phyloP scores from a whole-genome alignment of 2,329 filamentous ascomycete species.

The Cercospora janseana region DNA sequence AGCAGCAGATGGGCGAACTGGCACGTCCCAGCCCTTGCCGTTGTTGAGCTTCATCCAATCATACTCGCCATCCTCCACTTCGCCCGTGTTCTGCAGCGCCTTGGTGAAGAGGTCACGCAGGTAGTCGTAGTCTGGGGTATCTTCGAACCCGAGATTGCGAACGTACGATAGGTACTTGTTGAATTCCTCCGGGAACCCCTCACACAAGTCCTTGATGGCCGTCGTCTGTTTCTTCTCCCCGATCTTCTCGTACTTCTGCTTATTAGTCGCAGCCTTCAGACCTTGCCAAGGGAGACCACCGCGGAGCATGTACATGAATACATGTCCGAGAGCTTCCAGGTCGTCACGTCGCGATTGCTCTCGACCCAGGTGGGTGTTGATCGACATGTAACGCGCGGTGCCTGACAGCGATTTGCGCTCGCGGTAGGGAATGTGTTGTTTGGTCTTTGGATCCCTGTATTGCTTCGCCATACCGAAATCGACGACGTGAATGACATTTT shows the following conservation, averaged over 20 bases:
- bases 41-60: constrained; percentile 99
- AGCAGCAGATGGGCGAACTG: constrained; percentile 66
- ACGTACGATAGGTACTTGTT: constrained; percentile 97
- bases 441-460: constrained; percentile 97
- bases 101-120: constrained; percentile 94
- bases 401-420: constrained; percentile 96
- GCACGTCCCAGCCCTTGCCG: constrained; percentile 87
- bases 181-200: constrained; percentile 96
- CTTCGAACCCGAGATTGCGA: constrained; percentile 95
- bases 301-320: constrained; percentile 68
- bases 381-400: constrained; percentile 98
- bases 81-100: constrained; percentile 87
- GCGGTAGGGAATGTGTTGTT: constrained; percentile 96
- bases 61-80: constrained; percentile 96
- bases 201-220: constrained; percentile 91
- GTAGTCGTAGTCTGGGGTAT: constrained; percentile 98
- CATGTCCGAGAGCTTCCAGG: constrained; percentile 75
- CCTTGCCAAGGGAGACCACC: constrained; percentile 68
- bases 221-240: constrained; percentile 99
- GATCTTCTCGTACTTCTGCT: constrained; percentile 97
- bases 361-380: constrained; percentile 95
- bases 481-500: constrained; percentile 97
- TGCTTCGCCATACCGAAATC: constrained; percentile 99
- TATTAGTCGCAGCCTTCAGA: constrained; percentile 40
- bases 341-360: constrained; percentile 97